These are phyloP conservation scores for Exobasidium rhododendri DNA, from an alignment of 1,284 basidiomycete species.

Conservation along the genomic window DNA sequence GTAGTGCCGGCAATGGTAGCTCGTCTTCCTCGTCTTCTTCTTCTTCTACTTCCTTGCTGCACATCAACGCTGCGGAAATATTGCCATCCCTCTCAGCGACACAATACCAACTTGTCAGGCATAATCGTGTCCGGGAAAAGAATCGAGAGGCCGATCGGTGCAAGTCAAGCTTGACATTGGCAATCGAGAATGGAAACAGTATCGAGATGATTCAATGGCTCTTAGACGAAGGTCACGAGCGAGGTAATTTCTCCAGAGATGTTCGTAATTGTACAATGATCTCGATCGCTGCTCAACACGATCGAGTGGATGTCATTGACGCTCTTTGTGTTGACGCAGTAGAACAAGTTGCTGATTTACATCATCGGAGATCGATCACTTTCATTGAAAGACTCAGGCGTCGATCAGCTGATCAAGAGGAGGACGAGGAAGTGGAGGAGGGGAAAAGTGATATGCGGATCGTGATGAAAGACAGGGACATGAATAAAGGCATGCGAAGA, in stretches of 20 bases:
- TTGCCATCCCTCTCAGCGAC: background rate
- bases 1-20: background rate
- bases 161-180: constrained; percentile 26
- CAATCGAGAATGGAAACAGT: constrained; percentile 32
- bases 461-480: background rate
- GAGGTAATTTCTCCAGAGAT: constrained; percentile 21
- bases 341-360: constrained; percentile 10
- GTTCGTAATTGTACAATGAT: constrained; percentile 23
- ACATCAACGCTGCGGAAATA: background rate
- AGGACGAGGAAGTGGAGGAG: constrained; percentile 2
- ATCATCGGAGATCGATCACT: constrained; percentile 3
- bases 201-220: constrained; percentile 44
- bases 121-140: constrained; percentile 1
- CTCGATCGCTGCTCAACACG: constrained; percentile 32
- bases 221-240: constrained; percentile 45
- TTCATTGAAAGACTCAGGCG: background rate
- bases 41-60: too few species aligned
- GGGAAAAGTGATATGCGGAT: background rate
- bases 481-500: background rate
- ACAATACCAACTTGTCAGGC: background rate
- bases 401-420: background rate
- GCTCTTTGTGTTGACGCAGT: constrained; percentile 14
- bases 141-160: constrained; percentile 2
- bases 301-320: constrained; percentile 30
- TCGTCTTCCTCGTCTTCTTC: too few species aligned